Percentiles rank a stretch among this genome's conserved stretches.
Conservation (phyloP, 2,329 filamentous ascomycete species). For the Cladophialophora immunda region DNA sequence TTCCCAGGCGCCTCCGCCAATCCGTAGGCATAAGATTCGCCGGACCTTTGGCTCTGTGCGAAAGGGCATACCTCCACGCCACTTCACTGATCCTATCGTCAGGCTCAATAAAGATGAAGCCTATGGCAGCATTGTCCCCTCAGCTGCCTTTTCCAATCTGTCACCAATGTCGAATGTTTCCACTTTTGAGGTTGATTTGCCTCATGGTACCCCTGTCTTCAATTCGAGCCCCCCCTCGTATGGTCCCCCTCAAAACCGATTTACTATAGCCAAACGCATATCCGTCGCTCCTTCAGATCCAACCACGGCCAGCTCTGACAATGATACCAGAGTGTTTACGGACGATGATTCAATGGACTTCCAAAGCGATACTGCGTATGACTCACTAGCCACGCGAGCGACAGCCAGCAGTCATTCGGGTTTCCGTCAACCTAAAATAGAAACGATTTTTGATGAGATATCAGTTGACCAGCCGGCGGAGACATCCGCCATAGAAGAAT, state of each 20-base stretch:
- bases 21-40: slow-evolving; percentile 37
- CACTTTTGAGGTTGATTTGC: slow-evolving; percentile 44
- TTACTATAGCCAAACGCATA: slow-evolving; percentile 55
- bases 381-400: slow-evolving; percentile 68
- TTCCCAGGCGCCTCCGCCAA: slow-evolving; percentile 11
- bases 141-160: slow-evolving; percentile 37
- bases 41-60: slow-evolving; percentile 47
- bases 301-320: slow-evolving; percentile 67
- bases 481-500: slow-evolving; percentile 27
- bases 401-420: slow-evolving; percentile 63
- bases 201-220: slow-evolving; percentile 39
- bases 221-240: slow-evolving; percentile 37
- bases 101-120: slow-evolving; percentile 38
- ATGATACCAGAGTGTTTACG: slow-evolving; percentile 64
- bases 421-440: slow-evolving; percentile 65
- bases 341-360: slow-evolving; percentile 70
- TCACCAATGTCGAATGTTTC: slow-evolving; percentile 44
- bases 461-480: slow-evolving; percentile 24
- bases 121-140: slow-evolving; percentile 38
- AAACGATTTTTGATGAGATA: slow-evolving; percentile 69
- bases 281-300: slow-evolving; percentile 67
- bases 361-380: slow-evolving; percentile 69
- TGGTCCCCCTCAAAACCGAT: slow-evolving; percentile 31
- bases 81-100: slow-evolving; percentile 41
- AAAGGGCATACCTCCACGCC: slow-evolving; percentile 32